phyloP scores from a whole-genome alignment of 805 yeast species.

The Candida broadrunensis region DNA sequence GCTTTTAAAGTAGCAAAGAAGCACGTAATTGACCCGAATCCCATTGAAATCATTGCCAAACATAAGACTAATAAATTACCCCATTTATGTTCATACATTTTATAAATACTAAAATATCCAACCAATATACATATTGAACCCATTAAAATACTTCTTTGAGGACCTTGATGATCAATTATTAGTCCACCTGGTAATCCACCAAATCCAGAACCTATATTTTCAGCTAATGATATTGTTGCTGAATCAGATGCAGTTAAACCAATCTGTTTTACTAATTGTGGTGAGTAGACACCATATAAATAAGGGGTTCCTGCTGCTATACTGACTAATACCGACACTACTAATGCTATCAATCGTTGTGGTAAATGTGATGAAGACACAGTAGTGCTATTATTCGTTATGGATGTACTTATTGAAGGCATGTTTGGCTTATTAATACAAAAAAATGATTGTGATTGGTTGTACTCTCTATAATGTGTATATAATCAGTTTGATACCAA shows the following conservation, averaged over 20 bases:
- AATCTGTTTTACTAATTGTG: conserved; percentile 59
- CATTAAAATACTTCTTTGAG: conserved; percentile 47
- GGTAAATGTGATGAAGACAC: conserved; percentile 9
- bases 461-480: no score
- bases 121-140: conserved; percentile 55
- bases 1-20: conserved; percentile 58
- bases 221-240: conserved; percentile 60
- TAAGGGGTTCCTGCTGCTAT: conserved; percentile 76
- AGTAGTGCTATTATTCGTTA: neutral
- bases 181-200: conserved; percentile 75
- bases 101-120: conserved; percentile 53
- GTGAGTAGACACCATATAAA: conserved; percentile 71
- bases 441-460: no score
- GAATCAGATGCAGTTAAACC: conserved; percentile 59
- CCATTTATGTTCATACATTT: conserved; percentile 40
- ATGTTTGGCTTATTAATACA: neutral
- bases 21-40: conserved; percentile 64
- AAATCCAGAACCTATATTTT: conserved; percentile 61
- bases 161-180: conserved; percentile 60
- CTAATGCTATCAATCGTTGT: conserved; percentile 22
- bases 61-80: conserved; percentile 43
- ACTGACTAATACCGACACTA: conserved; percentile 45
- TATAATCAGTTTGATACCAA: no score
- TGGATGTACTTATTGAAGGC: neutral
- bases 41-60: conserved; percentile 50